Evolutionary conservation across 306 rosid genomes (phyloP), one percentile per base, ranked within the genome.

Genomic region (Psophocarpus tetragonolobus): DNA sequence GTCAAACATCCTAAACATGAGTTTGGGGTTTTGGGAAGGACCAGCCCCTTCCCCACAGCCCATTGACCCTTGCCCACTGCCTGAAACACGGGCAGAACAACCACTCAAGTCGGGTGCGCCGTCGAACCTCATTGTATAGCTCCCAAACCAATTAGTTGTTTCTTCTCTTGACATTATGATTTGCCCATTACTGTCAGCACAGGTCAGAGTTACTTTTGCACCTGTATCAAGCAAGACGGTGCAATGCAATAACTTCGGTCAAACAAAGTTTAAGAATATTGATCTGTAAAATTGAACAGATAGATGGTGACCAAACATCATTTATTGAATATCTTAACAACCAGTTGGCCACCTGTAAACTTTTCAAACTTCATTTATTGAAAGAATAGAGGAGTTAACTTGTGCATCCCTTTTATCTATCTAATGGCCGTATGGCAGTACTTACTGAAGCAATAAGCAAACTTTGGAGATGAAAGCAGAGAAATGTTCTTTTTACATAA

Each of bases 71-170:
- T 85, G 60, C 3, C 75, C 91, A 30, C 73, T 71, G 39, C 90
- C 87, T n/a, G 90, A 76, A 18, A 92, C 92, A 58, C 13, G 80
- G 5, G 87, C 92, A 67, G 76, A 80, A 51, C 98, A 94, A 11
- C 86, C 84, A 26, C 84, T 81, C 78, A 94, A 76, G 63, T 92
- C 97, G 0, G 96, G 96, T 23, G 91, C 73, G 0, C 97, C 98
- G 50, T 94, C 96, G 8, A 94, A 83, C 70, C 79, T 87, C 82
- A 94, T 80, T 2, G 80, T 83, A 58, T 85, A 94, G 85, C 77
- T 80, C 20, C 98, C 98, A 21, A 94, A 89, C 91, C 84, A 85
- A 18, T 92, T 94, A 2, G 96, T 92, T 10, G 88, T 87, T 85
- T 89, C 97, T 60, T 94, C 97, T 79, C 97, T 90, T 78, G 94